phyloP scores from a whole-genome alignment of 1,284 basidiomycete genomes.

The Naganishia sp. region DNA sequence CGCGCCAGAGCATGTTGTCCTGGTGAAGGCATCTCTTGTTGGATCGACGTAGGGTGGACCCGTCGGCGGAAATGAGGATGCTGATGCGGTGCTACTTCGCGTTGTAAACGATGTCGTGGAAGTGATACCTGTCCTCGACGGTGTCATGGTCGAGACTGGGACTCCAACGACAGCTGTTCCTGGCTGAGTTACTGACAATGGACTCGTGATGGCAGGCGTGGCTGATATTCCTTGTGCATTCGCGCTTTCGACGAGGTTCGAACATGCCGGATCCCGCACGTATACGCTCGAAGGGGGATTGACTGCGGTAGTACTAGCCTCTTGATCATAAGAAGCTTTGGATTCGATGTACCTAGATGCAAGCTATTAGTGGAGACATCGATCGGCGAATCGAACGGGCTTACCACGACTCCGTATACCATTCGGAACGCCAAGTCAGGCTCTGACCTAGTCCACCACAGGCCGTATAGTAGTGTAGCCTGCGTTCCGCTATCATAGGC shows the following conservation, averaged over 20 bases:
- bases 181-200: not conserved
- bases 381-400: not conserved
- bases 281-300: slow-evolving; percentile 41
- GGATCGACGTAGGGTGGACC: not conserved
- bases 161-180: not conserved
- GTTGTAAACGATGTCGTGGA: not conserved
- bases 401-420: slow-evolving; percentile 43
- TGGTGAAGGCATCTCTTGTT: slow-evolving; percentile 9
- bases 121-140: not conserved
- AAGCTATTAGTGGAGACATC: not conserved
- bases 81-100: not conserved
- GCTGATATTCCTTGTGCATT: slow-evolving; percentile 3
- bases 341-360: slow-evolving; percentile 37
- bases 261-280: slow-evolving; percentile 28
- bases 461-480: slow-evolving; percentile 24
- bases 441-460: slow-evolving; percentile 18
- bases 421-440: slow-evolving; percentile 25
- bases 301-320: slow-evolving; percentile 41
- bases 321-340: slow-evolving; percentile 39
- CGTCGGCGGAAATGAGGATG: no score
- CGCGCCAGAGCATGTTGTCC: slow-evolving; percentile 39
- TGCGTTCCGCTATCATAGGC: not conserved
- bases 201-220: not conserved
- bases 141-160: not conserved
- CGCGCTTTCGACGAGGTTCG: slow-evolving; percentile 28